Evolutionary conservation across 2,329 filamentous ascomycete genomes (phyloP).

Genomic region (Sarocladiaceae sp.): DNA sequence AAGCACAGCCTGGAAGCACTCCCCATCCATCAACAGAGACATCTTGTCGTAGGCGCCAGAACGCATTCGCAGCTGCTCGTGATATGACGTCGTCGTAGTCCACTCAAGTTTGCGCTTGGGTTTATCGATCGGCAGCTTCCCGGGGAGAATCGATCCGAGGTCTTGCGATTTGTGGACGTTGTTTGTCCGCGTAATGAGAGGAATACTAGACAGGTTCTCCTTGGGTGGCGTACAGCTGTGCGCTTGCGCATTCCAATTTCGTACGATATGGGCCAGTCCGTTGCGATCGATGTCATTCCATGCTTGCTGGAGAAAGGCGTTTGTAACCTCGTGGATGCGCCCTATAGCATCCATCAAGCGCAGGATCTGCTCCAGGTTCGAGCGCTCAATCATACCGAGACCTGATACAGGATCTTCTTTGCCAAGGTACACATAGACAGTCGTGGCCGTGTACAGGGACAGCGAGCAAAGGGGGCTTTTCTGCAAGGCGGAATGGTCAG

Average conservation of each 20-base stretch:
- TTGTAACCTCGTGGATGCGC: conserved; percentile 66
- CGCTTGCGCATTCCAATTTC: conserved; percentile 27
- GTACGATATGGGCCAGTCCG: conserved; percentile 29
- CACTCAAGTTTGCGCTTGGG: conserved; percentile 16
- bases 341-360: conserved; percentile 73
- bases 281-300: conserved; percentile 69
- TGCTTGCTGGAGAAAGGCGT: conserved; percentile 78
- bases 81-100: too few species aligned
- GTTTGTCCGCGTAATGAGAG: neutral
- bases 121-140: conserved; percentile 32
- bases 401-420: conserved; percentile 58
- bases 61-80: too few species aligned
- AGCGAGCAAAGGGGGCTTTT: conserved; percentile 49
- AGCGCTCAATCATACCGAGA: conserved; percentile 39
- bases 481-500: conserved; percentile 14
- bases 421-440: conserved; percentile 76
- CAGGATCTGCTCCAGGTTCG: conserved; percentile 67
- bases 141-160: conserved; percentile 31
- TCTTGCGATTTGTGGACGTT: neutral
- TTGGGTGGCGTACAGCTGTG: conserved; percentile 17
- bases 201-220: conserved; percentile 1
- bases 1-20: conserved; percentile 27
- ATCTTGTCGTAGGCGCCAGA: conserved; percentile 1
- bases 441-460: conserved; percentile 76
- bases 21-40: conserved; percentile 13